phyloP scores from a whole-genome alignment of 2,329 filamentous ascomycete species.

The Colletotrichum tamarilloi region DNA sequence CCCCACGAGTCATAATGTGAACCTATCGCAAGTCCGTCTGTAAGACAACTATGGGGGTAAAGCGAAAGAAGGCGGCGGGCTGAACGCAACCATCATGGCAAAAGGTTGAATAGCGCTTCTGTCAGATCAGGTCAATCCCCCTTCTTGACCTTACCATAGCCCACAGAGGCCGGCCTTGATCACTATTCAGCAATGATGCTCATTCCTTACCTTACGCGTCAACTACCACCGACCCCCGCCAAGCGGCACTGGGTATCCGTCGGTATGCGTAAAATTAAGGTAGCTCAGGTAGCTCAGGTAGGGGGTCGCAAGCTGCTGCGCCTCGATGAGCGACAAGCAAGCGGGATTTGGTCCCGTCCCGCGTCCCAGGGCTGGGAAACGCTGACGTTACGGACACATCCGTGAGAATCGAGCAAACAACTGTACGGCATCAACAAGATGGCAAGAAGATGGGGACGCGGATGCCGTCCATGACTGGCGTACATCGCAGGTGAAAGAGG shows the following conservation, averaged over 20 bases:
- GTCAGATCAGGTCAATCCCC: background rate
- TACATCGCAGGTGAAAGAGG: too few species aligned
- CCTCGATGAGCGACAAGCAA: background rate
- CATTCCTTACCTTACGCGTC: background rate
- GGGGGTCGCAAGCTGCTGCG: background rate
- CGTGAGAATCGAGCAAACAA: background rate
- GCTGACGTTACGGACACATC: background rate
- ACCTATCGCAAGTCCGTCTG: background rate
- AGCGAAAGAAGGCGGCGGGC: background rate
- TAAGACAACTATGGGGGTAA: background rate
- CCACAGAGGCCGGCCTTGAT: background rate
- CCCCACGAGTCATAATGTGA: background rate
- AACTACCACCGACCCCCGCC: background rate
- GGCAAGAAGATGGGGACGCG: too few species aligned
- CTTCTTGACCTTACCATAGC: background rate
- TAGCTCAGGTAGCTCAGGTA: background rate
- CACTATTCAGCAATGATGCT: background rate
- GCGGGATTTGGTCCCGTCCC: background rate
- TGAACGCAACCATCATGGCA: background rate
- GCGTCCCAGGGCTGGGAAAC: background rate
- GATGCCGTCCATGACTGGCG: too few species aligned
- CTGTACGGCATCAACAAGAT: too few species aligned
- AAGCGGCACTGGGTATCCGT: background rate
- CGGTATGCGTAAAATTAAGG: background rate
- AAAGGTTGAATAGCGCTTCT: background rate